Evolutionary conservation across 1,284 basidiomycete species (phyloP), one percentile per base, ranked within the genome.

Genomic region (Athelia psychrophila): DNA sequence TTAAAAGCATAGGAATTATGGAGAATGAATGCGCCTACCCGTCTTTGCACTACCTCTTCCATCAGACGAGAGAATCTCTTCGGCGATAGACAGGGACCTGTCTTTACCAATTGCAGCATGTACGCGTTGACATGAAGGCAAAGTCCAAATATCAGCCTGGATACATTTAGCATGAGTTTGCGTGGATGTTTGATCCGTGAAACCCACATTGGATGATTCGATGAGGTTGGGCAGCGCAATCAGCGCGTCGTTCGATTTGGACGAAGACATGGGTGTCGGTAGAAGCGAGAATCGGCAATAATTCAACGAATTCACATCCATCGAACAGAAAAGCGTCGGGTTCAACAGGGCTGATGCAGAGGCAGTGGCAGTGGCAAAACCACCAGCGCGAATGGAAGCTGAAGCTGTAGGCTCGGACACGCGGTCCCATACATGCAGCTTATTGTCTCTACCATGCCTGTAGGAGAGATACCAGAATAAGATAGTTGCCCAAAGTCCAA

Each of bases 241-340:
- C 45, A 91, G 66, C 1, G 82, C 84, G 36, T 70, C 35, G 2
- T n/a, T 44, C 54, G 46, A 51, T 42, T 54, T 56, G 20, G 24
- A n/a, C 30, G 47, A 57, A 27, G 8, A 56, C 32, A n/a, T 23
- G 36, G 53, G 18, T 32, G 49, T 50, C 6, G 56, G 48, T n/a
- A 59, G 42, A 3, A 63, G 63, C 25, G 84, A 81, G 64, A 95
- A 94, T 1, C 86, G 82, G 68, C 93, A 95, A 64, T 90, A 96
- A 65, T 95, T 96, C 56, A 96, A 76, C 2, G 93, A 83, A 65
- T 96, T 97, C 53, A 93, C 85, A 60, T 91, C 88, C 67, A 96
- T 72, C 0, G 86, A 86, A 57, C 83, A 85, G 2, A 69, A 61
- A 5, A 91, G 63, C 5, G 63, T 56, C 2, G 88, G 91, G 0